Percentiles rank a stretch among this genome's conserved stretches.
Conservation (phyloP, 2,329 filamentous ascomycete genomes). For the Drechslerella coelobrocha region DNA sequence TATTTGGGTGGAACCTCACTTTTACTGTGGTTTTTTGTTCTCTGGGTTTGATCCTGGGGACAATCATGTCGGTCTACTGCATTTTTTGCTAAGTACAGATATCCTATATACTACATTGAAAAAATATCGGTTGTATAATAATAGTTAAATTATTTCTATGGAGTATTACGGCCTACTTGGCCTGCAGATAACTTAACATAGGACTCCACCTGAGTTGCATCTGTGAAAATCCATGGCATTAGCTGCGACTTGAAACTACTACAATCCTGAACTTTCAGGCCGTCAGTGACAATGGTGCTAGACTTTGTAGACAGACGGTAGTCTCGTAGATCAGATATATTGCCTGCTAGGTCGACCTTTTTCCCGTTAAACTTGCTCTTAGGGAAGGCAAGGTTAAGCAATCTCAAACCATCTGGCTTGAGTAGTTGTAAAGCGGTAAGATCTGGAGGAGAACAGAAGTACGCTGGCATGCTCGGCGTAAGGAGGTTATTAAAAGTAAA, state of each 20-base stretch:
- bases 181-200: conserved; percentile 32
- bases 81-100: conserved; percentile 1
- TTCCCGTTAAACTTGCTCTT: conserved; percentile 43
- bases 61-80: too few relatives aligned
- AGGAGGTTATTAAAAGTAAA: conserved; percentile 51
- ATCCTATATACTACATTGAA: too few relatives aligned
- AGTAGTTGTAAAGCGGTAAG: conserved; percentile 18
- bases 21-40: too few relatives aligned
- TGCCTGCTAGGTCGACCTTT: conserved; percentile 22
- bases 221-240: conserved; percentile 33
- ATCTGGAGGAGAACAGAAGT: conserved; percentile 38
- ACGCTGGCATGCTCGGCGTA: conserved; percentile 26
- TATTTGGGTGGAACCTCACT: too few relatives aligned
- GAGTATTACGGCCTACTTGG: conserved; percentile 22
- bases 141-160: conserved; percentile 2
- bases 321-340: conserved; percentile 23
- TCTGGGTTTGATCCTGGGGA: too few relatives aligned
- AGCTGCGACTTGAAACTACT: conserved; percentile 20
- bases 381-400: conserved; percentile 29
- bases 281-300: conserved; percentile 20
- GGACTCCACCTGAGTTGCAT: conserved; percentile 26
- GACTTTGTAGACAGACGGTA: conserved; percentile 32
- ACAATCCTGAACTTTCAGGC: conserved; percentile 29
- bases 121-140: not conserved
- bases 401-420: conserved; percentile 22